Base-by-base conservation (phyloP, 495 filamentous ascomycete genomes). In the Trichoderma reesei region DNA sequence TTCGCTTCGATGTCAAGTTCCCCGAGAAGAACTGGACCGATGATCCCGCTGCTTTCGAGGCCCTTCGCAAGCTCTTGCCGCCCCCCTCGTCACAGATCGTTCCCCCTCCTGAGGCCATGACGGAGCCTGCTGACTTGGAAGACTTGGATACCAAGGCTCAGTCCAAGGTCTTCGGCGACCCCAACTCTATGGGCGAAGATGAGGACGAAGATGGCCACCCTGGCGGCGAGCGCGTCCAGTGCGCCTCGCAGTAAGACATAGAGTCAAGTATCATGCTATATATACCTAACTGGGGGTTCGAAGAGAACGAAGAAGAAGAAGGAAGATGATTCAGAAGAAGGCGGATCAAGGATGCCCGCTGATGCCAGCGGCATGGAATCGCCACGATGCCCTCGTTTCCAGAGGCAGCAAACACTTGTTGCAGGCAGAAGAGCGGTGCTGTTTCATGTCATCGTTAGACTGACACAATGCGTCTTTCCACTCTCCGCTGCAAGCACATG, bases 1-100 rank as follows among this genome's bases (percentile, higher is more conserved):
- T 98, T 72, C 91, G 95, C 74, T 99, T 99, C 80, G 86, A 90
- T 66, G 91, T 99, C 79, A 96, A 95, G 77, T 97, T 99, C 85
- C 94, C 94, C 65, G 82, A 80, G 73, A 83, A 82, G 77, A 75
- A 76, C 73, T 86, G 78, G 81, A 89, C 84, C 61, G 70, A 75
- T 5, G 78, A 85, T 39, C 73, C 77, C 5, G 73, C 74, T 7
- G 78, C 80, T 8, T 87, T 86, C 66, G 82, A 86, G 18, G 77
- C 83, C 7, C 85, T 99, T 34, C 91, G 94, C 68, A 75, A 84
- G 65, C 87, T 96, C 60, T 86, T 99, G 38, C 93, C 94, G 3
- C 74, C 88, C 2, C 86, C 91, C 14, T 72, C 78, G 38, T 67
- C 86, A 31, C 77, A 86, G 68, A 74, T 75, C 36, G 75, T 83